Base-by-base conservation (phyloP, 495 filamentous ascomycete species). In the Extremus antarcticus region DNA sequence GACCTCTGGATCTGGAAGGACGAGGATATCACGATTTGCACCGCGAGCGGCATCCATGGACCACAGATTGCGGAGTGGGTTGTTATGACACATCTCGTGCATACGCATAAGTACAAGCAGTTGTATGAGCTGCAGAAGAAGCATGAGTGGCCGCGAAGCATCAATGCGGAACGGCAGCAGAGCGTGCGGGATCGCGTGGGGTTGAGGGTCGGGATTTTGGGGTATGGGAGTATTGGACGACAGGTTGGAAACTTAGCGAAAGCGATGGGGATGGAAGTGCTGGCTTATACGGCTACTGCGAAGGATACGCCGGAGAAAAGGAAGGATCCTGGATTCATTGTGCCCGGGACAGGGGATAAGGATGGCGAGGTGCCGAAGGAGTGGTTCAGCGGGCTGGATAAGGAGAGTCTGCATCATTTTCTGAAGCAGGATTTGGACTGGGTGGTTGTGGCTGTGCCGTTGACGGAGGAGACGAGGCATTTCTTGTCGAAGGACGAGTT, bases 61-160 rank as follows among this genome's bases (percentile, higher is more conserved):
- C 88, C 90, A 0, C 86, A 89, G 54, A 94, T 94, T 53, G 74
- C 87, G 0, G 89, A 95, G 73, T 94, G 87, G 85, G 70, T 81
- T 29, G 68, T 85, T 43, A 68, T 82, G 69, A 80, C 79, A 41
- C 72, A 73, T 62, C 70, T 83, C 1, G 67, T 77, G 11, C 73
- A 80, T 11, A 80, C 76, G 16, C 74, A 78, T 23, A 73, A 80
- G 55, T 81, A 76, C 62, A 63, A 64, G 46, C 23, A 55, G 19
- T 62, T 74, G 7, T 75, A 82, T 25, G 71, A 81, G 10, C 61
- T 70, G 51, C 76, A 80, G 66, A 76, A 76, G 53, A 55, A 73
- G 47, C 73, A 69, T 32, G 65, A 65, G 38, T 86, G 82, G 82
- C 68, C 73, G 17, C 62, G 57, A 24, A 54, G 55, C 13, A 52